Percentiles rank a stretch among this genome's conserved stretches.
These are phyloP conservation scores for Laburnicola sp. DNA, from an alignment of 2,329 filamentous ascomycete species.

Conservation along the genomic window DNA sequence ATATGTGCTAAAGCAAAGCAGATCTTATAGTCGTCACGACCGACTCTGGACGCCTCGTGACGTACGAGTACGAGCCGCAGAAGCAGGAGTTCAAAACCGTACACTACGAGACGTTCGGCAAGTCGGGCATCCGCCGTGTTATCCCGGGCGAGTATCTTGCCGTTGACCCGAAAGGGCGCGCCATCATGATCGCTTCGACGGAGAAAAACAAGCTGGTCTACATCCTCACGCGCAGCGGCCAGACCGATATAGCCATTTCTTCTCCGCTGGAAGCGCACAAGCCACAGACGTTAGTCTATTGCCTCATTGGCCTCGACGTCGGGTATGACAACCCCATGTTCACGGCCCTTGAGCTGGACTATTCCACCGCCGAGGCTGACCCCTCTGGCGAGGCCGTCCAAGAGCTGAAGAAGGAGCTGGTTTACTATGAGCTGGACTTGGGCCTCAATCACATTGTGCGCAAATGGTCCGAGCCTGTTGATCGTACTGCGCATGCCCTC, in stretches of 20 bases:
- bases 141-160: slow-evolving; percentile 95
- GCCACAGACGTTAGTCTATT: slow-evolving; percentile 85
- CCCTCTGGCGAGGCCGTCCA: slow-evolving; percentile 79
- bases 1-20: slow-evolving; percentile 50
- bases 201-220: slow-evolving; percentile 99
- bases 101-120: slow-evolving; percentile 96
- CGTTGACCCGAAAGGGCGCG: slow-evolving; percentile 91
- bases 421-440: slow-evolving; percentile 97
- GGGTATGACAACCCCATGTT: slow-evolving; percentile 98
- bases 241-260: slow-evolving; percentile 94
- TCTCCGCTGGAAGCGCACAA: slow-evolving; percentile 97
- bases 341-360: slow-evolving; percentile 91
- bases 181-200: slow-evolving; percentile 87
- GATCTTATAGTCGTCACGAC: slow-evolving; percentile 96
- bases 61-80: slow-evolving; percentile 85
- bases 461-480: slow-evolving; percentile 93
- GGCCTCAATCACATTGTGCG: slow-evolving; percentile 96
- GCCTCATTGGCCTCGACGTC: slow-evolving; percentile 85
- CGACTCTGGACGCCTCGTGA: slow-evolving; percentile 92
- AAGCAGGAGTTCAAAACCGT: slow-evolving; percentile 86
- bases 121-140: slow-evolving; percentile 90
- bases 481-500: slow-evolving; percentile 82
- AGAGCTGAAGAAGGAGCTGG: slow-evolving; percentile 84
- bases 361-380: slow-evolving; percentile 88
- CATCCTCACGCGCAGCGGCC: slow-evolving; percentile 91